Percentiles rank a stretch among this genome's conserved stretches.
These are phyloP conservation scores for Candida chauliodis DNA, from an alignment of 805 yeast species.

Conservation along the genomic window DNA sequence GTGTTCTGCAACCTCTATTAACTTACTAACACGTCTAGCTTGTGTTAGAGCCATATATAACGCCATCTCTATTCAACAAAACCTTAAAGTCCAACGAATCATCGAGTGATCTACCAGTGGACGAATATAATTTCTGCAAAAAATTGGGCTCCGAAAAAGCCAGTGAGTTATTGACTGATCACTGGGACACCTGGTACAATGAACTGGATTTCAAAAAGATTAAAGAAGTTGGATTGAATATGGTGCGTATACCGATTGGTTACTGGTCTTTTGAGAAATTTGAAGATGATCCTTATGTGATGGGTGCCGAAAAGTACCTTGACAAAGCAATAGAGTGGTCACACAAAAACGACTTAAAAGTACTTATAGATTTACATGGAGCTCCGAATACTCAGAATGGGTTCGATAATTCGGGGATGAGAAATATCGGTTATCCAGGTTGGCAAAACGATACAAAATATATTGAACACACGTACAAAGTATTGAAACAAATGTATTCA, in stretches of 20 bases:
- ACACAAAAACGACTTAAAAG: conserved; percentile 52
- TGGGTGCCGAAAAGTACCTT: conserved; percentile 62
- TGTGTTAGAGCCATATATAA: conserved; percentile 66
- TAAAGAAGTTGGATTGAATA: conserved; percentile 52
- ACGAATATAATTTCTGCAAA: conserved; percentile 56
- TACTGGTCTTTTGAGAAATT: conserved; percentile 68
- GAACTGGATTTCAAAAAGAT: conserved; percentile 57
- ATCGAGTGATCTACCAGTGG: conserved; percentile 44
- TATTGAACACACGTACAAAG: conserved; percentile 27
- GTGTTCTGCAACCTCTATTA: too few species aligned
- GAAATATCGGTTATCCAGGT: conserved; percentile 41
- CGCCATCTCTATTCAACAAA: conserved; percentile 54
- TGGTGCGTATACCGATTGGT: conserved; percentile 75
- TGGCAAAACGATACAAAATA: conserved; percentile 30
- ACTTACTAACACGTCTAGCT: conserved; percentile 29
- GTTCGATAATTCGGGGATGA: conserved; percentile 74
- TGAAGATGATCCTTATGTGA: conserved; percentile 58
- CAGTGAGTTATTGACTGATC: conserved; percentile 37
- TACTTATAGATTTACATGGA: conserved; percentile 77
- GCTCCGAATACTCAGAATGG: conserved; percentile 86
- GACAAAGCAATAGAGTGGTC: conserved; percentile 71
- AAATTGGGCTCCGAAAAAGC: conserved; percentile 49
- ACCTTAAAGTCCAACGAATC: conserved; percentile 13
- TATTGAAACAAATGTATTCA: conserved; percentile 28
- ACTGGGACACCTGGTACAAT: conserved; percentile 57